Evolutionary conservation across 495 filamentous ascomycete genomes (phyloP).

Genomic region (Mytilinidion resinicola): DNA sequence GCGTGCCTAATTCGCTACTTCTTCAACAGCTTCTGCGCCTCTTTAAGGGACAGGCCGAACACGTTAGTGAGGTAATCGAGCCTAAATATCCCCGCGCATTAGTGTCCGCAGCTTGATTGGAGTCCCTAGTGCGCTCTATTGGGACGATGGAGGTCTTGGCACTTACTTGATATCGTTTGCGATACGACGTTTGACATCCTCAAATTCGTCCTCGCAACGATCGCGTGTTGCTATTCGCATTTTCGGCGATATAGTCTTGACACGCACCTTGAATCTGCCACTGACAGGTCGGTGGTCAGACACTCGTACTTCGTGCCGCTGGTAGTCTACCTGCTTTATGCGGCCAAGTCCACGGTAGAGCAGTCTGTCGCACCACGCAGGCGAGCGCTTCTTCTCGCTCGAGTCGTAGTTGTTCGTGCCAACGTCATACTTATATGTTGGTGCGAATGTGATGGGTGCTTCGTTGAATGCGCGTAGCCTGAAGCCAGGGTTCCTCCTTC

Average conservation of each 20-base stretch:
- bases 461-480: conserved; percentile 81
- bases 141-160: too few relatives aligned
- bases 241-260: conserved; percentile 69
- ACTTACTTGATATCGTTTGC: conserved; percentile 58
- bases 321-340: conserved; percentile 81
- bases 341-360: conserved; percentile 77
- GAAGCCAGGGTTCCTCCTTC: conserved; percentile 82
- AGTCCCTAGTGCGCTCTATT: not conserved
- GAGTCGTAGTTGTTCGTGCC: conserved; percentile 90
- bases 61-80: conserved; percentile 36
- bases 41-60: conserved; percentile 28
- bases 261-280: conserved; percentile 68
- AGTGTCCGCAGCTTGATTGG: conserved; percentile 4
- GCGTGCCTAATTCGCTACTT: not conserved
- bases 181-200: conserved; percentile 57
- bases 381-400: conserved; percentile 89
- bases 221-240: conserved; percentile 62
- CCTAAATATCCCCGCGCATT: conserved; percentile 10
- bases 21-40: conserved; percentile 30
- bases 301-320: conserved; percentile 78
- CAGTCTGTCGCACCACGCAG: conserved; percentile 94
- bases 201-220: conserved; percentile 63
- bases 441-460: conserved; percentile 78
- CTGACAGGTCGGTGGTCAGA: conserved; percentile 93
- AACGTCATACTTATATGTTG: conserved; percentile 87